phyloP scores from a whole-genome alignment of 2,329 filamentous ascomycete genomes.

The Ophiocordyceps australis region DNA sequence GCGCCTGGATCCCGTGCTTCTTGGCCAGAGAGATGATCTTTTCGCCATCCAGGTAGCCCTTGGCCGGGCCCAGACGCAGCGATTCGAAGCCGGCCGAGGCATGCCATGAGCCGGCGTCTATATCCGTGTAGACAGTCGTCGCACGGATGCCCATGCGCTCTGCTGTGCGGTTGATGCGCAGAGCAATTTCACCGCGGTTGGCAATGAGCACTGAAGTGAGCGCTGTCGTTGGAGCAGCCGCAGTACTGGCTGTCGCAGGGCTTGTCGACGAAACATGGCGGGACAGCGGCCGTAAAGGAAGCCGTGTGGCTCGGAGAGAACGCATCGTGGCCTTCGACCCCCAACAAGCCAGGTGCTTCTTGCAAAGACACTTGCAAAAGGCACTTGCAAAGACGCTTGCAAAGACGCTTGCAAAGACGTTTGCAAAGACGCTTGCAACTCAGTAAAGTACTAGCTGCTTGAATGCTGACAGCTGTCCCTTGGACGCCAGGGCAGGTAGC shows the following conservation, averaged over 20 bases:
- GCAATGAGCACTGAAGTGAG: slow-evolving; percentile 80
- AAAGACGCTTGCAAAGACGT: no score
- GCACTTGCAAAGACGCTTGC: no score
- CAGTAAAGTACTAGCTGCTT: no score
- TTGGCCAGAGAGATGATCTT: slow-evolving; percentile 81
- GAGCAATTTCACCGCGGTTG: slow-evolving; percentile 90
- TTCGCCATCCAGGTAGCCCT: slow-evolving; percentile 84
- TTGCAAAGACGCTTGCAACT: no score
- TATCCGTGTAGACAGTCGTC: slow-evolving; percentile 88
- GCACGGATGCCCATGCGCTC: slow-evolving; percentile 77
- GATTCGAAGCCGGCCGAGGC: slow-evolving; percentile 70
- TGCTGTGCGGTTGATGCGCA: slow-evolving; percentile 82
- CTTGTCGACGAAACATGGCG: slow-evolving; percentile 13
- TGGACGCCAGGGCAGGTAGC: no score
- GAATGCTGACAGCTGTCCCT: no score
- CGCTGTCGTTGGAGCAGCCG: slow-evolving; percentile 21
- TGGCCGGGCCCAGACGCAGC: slow-evolving; percentile 65
- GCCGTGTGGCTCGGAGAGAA: slow-evolving; percentile 31
- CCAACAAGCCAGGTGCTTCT: neutral
- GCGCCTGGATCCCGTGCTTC: slow-evolving; percentile 68
- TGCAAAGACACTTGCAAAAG: neutral
- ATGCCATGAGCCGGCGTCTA: slow-evolving; percentile 76
- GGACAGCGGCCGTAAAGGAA: slow-evolving; percentile 24
- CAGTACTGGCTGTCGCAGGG: slow-evolving; percentile 5
- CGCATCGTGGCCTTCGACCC: slow-evolving; percentile 23